These are phyloP conservation scores for Geotrichum candidum DNA, from an alignment of 1,139 yeast genomes.

Conservation along the genomic window DNA sequence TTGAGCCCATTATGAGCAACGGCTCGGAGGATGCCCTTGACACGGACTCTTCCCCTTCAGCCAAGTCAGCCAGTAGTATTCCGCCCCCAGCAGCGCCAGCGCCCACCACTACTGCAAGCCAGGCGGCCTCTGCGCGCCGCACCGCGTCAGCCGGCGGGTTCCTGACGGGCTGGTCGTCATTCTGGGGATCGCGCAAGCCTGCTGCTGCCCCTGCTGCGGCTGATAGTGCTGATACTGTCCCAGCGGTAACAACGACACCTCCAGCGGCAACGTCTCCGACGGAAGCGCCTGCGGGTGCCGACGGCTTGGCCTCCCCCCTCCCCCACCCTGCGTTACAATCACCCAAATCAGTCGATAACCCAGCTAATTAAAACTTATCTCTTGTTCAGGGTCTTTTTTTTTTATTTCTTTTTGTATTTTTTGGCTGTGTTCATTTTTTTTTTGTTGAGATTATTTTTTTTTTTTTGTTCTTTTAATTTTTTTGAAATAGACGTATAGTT, in stretches of 20 bases:
- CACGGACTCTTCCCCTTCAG: not conserved
- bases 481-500: too few species aligned
- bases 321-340: not conserved
- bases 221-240: not conserved
- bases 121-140: not conserved
- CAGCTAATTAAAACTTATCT: not conserved
- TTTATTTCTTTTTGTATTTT: not conserved
- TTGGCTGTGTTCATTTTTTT: not conserved
- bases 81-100: not conserved
- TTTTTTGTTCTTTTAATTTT: not conserved
- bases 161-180: slow-evolving; percentile 13
- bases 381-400: not conserved
- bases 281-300: not conserved
- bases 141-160: slow-evolving; percentile 5
- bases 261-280: not conserved
- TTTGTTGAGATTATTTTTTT: not conserved
- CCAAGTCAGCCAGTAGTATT: not conserved
- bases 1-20: slow-evolving; percentile 1
- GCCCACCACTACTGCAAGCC: not conserved
- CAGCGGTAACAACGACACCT: not conserved
- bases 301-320: not conserved
- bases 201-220: not conserved
- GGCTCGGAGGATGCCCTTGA: not conserved
- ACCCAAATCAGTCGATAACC: not conserved
- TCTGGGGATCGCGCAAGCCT: slow-evolving; percentile 14